Conservation (phyloP, 495 filamentous ascomycete genomes). For the Lasiosphaeria hispida region DNA sequence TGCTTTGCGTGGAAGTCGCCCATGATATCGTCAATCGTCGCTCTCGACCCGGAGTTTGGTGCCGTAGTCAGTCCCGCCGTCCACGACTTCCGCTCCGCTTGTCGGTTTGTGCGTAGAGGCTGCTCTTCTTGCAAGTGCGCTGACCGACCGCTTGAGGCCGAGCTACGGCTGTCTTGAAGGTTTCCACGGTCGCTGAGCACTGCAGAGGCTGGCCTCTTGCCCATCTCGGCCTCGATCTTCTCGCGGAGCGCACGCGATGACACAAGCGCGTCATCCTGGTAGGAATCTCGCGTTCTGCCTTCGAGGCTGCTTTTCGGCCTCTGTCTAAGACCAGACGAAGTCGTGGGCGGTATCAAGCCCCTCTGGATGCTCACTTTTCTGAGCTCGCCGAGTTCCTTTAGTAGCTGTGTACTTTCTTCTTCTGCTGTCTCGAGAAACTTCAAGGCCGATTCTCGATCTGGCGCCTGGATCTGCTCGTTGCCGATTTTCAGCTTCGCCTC, state of each 20-base stretch:
- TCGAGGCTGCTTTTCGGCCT: slow-evolving; percentile 13
- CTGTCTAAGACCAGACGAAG: background rate
- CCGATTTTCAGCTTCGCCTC: slow-evolving; percentile 23
- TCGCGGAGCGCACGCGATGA: slow-evolving; percentile 28
- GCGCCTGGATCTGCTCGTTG: slow-evolving; percentile 12
- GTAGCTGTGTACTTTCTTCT: slow-evolving; percentile 18
- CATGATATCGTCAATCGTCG: slow-evolving; percentile 10
- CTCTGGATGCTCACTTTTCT: slow-evolving; percentile 15
- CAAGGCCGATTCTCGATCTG: slow-evolving; percentile 17
- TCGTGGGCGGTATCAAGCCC: slow-evolving; percentile 8
- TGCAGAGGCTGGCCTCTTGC: slow-evolving; percentile 11
- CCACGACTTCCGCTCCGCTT: slow-evolving; percentile 3
- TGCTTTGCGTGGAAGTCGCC: background rate
- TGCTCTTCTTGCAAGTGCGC: slow-evolving; percentile 6
- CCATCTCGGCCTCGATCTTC: slow-evolving; percentile 31
- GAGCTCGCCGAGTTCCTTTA: slow-evolving; percentile 23
- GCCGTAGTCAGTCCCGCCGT: background rate
- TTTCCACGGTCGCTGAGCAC: slow-evolving; percentile 29
- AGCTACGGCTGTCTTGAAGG: slow-evolving; percentile 27
- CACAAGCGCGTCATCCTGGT: slow-evolving; percentile 24
- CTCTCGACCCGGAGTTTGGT: background rate
- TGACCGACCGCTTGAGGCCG: slow-evolving; percentile 22
- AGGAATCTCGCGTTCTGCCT: slow-evolving; percentile 9
- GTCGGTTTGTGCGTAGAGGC: background rate
- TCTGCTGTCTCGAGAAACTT: slow-evolving; percentile 23